These are phyloP conservation scores for Globisporangium barbulae DNA, from an alignment of 352 stramenopile species.

Conservation along the genomic window DNA sequence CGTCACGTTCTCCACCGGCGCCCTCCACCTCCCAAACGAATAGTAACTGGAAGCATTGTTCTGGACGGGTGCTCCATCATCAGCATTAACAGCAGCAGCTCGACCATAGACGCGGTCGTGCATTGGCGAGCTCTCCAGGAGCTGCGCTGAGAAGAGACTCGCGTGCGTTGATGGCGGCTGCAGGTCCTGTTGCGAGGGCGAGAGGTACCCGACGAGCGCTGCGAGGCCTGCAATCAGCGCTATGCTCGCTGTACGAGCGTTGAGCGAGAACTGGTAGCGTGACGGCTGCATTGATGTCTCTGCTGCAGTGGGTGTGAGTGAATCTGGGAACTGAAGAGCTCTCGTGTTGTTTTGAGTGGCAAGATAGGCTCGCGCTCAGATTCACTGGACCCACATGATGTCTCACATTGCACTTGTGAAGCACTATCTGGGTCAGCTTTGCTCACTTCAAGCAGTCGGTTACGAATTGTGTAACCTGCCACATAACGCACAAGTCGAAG, in stretches of 20 bases:
- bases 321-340: neutral
- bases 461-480: neutral
- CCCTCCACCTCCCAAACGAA: slow-evolving; percentile 32
- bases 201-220: slow-evolving; percentile 22
- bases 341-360: neutral
- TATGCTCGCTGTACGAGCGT: slow-evolving; percentile 2
- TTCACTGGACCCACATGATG: neutral
- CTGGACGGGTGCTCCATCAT: too few species aligned
- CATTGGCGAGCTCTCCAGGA: slow-evolving; percentile 15
- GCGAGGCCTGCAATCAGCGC: slow-evolving; percentile 13
- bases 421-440: neutral
- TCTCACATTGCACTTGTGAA: neutral
- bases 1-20: slow-evolving; percentile 17
- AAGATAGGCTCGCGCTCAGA: neutral
- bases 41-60: slow-evolving; percentile 16
- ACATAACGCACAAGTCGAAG: neutral
- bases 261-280: slow-evolving; percentile 11
- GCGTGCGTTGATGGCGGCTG: slow-evolving; percentile 18
- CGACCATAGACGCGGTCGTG: slow-evolving; percentile 18
- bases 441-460: neutral
- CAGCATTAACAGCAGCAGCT: neutral
- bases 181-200: slow-evolving; percentile 27
- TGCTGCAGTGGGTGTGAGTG: neutral
- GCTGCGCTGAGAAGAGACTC: slow-evolving; percentile 24
- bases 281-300: neutral